Evolutionary conservation across 2,329 filamentous ascomycete genomes (phyloP), one percentile per base, ranked within the genome.

Genomic region (Verticillium nonalfalfae): DNA sequence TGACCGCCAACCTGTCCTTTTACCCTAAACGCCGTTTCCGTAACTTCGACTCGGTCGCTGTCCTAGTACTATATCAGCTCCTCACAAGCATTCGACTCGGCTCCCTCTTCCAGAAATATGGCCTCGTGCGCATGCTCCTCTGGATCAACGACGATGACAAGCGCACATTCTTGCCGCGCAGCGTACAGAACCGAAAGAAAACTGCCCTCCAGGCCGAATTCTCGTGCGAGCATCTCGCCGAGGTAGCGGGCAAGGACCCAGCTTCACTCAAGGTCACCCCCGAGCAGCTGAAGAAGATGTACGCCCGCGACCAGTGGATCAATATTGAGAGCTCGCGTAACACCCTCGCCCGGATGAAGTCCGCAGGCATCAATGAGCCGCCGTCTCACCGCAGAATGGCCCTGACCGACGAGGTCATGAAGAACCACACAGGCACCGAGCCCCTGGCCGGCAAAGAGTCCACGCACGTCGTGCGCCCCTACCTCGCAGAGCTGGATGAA

Each of bases 91-190:
- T 90, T 60, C 80, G 85, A 63, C 76, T 79, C 2, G 79, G 85
- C 58, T 74, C 78, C 0, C 78, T 89, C 0, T 85, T 96, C 67
- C 89, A 97, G 67, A 79, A 80, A 34, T 93, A 92, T 70, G 94
- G 94, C 3, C 82, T 88, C 18, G 87, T 96, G 3, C 86, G 93
- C 57, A 88, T 94, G 79, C 80, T 98, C 1, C 71, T 93, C 45
- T 93, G 93, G 87, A 69, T 87, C 3, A 81, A 84, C 1, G 78
- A 87, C 54, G 77, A 83, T 0, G 88, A 91, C 61, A 85, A 85
- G 65, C 68, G 74, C 7, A 64, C 72, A 1, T 66, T 91, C 1
- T 62, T 97, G 7, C 89, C 93, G 0, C 83, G 83, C 59, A 75
- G 77, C 1, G 70, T 90, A 2, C 73, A 78, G 38, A 73, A 77